Conservation (phyloP, 2,329 filamentous ascomycete species). For the Parafenestella ontariensis region DNA sequence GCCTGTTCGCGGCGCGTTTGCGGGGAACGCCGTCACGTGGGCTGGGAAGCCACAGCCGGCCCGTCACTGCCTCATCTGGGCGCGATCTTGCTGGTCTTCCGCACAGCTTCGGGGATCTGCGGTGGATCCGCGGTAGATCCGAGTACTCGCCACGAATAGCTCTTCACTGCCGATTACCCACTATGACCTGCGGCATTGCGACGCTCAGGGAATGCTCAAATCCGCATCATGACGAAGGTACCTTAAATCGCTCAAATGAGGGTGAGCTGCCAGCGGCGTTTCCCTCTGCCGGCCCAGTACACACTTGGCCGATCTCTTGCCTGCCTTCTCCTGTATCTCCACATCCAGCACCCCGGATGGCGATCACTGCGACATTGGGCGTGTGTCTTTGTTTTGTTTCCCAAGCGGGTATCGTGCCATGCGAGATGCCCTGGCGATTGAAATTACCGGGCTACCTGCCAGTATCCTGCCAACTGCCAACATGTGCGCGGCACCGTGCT, state of each 20-base stretch:
- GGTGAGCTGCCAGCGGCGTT: slow-evolving; percentile 1
- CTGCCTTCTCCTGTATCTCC: slow-evolving; percentile 13
- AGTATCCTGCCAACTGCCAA: no score
- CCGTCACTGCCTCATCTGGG: background rate
- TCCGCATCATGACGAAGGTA: background rate
- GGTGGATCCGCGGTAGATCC: slow-evolving; percentile 6
- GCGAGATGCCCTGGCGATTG: slow-evolving; percentile 3
- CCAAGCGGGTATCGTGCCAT: slow-evolving; percentile 17
- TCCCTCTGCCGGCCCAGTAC: background rate
- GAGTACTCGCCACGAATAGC: background rate
- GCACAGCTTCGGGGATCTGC: background rate
- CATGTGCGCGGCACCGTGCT: no score
- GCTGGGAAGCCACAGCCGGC: background rate
- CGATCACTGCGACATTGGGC: slow-evolving; percentile 29
- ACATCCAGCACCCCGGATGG: slow-evolving; percentile 21
- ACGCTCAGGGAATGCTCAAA: background rate
- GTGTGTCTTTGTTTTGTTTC: slow-evolving; percentile 10
- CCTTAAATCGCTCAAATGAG: background rate
- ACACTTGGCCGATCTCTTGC: slow-evolving; percentile 1
- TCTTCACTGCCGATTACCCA: background rate
- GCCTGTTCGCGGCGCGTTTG: slow-evolving; percentile 18
- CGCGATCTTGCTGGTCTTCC: background rate
- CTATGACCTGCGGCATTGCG: background rate
- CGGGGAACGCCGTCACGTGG: slow-evolving; percentile 23
- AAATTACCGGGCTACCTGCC: background rate